A percentile compares a stretch with the other conserved stretches of the same genome.
phyloP scores from a whole-genome alignment of 345 rosid species.

The Anastatica hierochuntica region DNA sequence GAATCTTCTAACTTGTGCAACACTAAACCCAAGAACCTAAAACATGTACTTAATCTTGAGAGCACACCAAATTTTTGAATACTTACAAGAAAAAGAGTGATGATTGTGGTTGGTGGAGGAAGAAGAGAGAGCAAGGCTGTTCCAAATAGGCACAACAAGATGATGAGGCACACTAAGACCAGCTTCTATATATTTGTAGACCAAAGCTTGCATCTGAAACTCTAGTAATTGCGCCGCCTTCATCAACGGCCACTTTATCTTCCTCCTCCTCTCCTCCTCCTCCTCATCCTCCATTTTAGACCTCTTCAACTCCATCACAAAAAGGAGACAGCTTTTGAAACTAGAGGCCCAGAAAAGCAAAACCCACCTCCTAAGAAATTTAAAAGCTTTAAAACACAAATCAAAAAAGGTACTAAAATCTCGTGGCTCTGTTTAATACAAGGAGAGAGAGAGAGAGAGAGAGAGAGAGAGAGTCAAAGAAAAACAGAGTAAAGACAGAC shows the following conservation, averaged over 20 bases:
- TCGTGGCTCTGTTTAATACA: not conserved
- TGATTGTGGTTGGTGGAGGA: conserved; percentile 6
- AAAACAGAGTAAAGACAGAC: conserved; percentile 10
- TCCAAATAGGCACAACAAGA: conserved; percentile 40
- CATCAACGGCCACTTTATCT: conserved; percentile 19
- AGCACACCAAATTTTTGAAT: too few relatives aligned
- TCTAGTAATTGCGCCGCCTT: conserved; percentile 41
- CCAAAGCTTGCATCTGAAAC: conserved; percentile 40
- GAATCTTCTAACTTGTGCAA: not conserved
- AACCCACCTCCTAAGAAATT: conserved; percentile 19
- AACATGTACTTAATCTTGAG: not conserved
- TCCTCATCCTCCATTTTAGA: conserved; percentile 6
- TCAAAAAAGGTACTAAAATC: not conserved
- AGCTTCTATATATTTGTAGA: conserved; percentile 38
- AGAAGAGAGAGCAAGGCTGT: conserved; percentile 29
- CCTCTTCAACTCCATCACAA: conserved; percentile 8
- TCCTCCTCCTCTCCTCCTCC: conserved; percentile 10
- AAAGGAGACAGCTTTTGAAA: conserved; percentile 16
- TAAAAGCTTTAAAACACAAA: conserved; percentile 5
- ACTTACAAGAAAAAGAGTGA: conserved; percentile 20
- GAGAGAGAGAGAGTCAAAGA: conserved; percentile 11
- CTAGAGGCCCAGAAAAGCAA: conserved; percentile 7
- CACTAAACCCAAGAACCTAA: too few relatives aligned
- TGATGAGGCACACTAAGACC: conserved; percentile 43
- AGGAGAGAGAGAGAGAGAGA: conserved; percentile 17